Conservation (phyloP, 495 filamentous ascomycete species). For the Hypoxylon crocopeplum region DNA sequence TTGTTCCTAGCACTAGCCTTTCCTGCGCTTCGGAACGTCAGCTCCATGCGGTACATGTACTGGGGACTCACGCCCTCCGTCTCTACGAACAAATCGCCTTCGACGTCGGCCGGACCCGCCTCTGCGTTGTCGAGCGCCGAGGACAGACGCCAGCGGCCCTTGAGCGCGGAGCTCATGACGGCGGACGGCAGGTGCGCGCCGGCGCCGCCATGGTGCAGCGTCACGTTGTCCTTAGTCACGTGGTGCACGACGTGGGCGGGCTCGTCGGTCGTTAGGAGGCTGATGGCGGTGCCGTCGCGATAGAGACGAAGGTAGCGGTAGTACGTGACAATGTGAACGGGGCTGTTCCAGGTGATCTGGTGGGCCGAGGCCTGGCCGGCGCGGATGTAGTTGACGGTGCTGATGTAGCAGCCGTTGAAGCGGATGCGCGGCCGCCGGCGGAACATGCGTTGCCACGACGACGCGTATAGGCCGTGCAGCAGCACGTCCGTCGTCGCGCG, state of each 20-base stretch:
- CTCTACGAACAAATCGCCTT: conserved; percentile 80
- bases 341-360: conserved; percentile 73
- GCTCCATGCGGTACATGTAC: conserved; percentile 81
- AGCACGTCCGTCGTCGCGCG: conserved; percentile 48
- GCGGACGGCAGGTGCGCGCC: conserved; percentile 42
- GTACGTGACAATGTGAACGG: conserved; percentile 96
- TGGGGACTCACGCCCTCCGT: conserved; percentile 77
- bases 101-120: conserved; percentile 49
- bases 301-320: conserved; percentile 97
- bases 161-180: conserved; percentile 44
- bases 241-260: conserved; percentile 84
- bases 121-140: conserved; percentile 30
- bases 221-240: conserved; percentile 56
- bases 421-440: conserved; percentile 82
- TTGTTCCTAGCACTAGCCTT: conserved; percentile 66
- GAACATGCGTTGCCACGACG: conserved; percentile 73
- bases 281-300: conserved; percentile 83
- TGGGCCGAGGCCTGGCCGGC: conserved; percentile 67
- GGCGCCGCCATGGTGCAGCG: conserved; percentile 28
- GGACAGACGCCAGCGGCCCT: conserved; percentile 49
- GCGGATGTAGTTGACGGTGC: conserved; percentile 92
- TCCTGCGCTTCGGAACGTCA: conserved; percentile 68
- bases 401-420: conserved; percentile 95
- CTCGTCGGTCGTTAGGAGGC: conserved; percentile 77
- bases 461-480: conserved; percentile 50